phyloP scores from a whole-genome alignment of 768 basidiomycete species.

The Termitomyces sp. region DNA sequence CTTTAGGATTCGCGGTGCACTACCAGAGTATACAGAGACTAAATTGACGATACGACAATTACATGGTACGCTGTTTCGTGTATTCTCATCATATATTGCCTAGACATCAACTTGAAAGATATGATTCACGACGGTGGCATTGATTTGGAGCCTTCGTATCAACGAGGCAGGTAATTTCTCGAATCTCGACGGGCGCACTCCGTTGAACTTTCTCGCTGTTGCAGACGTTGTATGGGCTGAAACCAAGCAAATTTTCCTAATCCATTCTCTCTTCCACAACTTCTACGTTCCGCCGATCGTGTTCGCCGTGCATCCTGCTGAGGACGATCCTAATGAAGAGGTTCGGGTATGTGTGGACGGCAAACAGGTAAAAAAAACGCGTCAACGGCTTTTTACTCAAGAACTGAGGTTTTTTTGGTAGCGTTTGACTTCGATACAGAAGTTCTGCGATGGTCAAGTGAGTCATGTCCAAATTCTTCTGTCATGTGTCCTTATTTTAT shows the following conservation, averaged over 20 bases:
- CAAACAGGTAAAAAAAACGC: constrained; percentile 57
- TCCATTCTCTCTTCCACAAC: constrained; percentile 75
- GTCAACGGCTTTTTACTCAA: constrained; percentile 21
- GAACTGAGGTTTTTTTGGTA: constrained; percentile 19
- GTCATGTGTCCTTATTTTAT: neutral
- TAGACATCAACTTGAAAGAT: constrained; percentile 24
- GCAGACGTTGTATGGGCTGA: constrained; percentile 78
- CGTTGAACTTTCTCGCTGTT: neutral
- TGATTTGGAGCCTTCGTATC: constrained; percentile 67
- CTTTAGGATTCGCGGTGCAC: constrained; percentile 37
- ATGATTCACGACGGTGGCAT: constrained; percentile 66
- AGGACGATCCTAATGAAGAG: constrained; percentile 49
- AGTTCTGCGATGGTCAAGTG: constrained; percentile 70
- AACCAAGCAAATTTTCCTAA: constrained; percentile 60
- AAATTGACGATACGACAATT: constrained; percentile 39
- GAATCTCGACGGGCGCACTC: neutral
- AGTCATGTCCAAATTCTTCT: constrained; percentile 2
- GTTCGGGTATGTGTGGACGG: constrained; percentile 71
- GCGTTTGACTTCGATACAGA: constrained; percentile 73
- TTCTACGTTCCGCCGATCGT: constrained; percentile 78
- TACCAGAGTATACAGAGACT: constrained; percentile 33
- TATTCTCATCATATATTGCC: neutral
- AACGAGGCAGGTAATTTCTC: constrained; percentile 45
- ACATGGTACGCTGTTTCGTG: constrained; percentile 33
- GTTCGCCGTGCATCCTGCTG: constrained; percentile 46